Evolutionary conservation across 768 basidiomycete genomes (phyloP), one percentile per base, ranked within the genome.

Genomic region (Rhizopogon rudus): DNA sequence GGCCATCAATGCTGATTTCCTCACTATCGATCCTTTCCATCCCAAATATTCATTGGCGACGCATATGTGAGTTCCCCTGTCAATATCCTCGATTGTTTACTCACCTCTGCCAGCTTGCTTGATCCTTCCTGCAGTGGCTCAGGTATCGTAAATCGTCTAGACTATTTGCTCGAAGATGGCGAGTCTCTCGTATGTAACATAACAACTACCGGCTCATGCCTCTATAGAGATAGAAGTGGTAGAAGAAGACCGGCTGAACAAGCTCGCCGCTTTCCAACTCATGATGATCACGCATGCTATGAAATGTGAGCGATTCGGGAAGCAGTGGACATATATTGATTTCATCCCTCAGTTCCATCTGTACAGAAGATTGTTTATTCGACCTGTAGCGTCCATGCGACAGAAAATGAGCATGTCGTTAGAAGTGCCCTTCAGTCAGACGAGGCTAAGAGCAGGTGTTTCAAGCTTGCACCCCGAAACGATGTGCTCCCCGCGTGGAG

Each of bases 101-200:
- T 25, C 35, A 20, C 49, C 20, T 46, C 29, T 28, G 29, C 40
- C 51, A 95, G 94, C 58, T 76, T 99, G 40, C 77, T 98, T 7
- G 96, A 99, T 67, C 96, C 96, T 12, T 98, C 95, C 37, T 99
- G 96, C 68, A 97, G 94, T 56, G 92, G 93, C 40, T 94, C 91
- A 14, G 93, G 94, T 3, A 95, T 96, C 54, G 84, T 94, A 48
- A 93, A 93, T 70, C 83, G 93, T 49, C 72, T 97, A 51, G 93
- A 97, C 67, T 80, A 93, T 71, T 80, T 95, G 8, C 72, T 92
- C 8, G 87, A 87, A 62, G 73, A 80, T 67, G 91, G 93, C 87
- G 55, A 52, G 77, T 57, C 39, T 43, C 55, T 56, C 10, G 33
- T 33, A 49, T 50, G 40, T 49, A 49, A 37, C 33, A 40, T 28